A percentile compares a stretch with the other conserved stretches of the same genome.
Conservation (phyloP, 2,329 filamentous ascomycete genomes). For the Pseudogymnoascus sp. region DNA sequence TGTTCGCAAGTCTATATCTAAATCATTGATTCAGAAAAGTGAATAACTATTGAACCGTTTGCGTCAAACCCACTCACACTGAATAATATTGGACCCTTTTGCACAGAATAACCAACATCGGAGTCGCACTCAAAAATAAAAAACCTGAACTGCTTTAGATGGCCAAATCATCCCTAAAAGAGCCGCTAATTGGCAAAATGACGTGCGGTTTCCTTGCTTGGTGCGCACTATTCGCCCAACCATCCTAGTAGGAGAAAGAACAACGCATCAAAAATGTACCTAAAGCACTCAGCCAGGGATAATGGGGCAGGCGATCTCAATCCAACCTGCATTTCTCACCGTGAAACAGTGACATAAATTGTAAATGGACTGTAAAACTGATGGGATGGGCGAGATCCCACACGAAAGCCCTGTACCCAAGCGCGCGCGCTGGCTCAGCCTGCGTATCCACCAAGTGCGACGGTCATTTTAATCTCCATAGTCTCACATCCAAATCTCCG, state of each 20-base stretch:
- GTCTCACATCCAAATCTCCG: slow-evolving; percentile 8
- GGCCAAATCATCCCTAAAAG: neutral
- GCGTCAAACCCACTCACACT: neutral
- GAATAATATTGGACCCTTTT: neutral
- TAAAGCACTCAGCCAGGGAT: neutral
- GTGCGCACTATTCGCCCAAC: neutral
- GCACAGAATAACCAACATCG: neutral
- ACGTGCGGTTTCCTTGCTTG: neutral
- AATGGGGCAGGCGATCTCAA: neutral
- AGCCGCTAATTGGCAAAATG: neutral
- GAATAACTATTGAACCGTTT: neutral
- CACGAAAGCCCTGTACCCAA: neutral
- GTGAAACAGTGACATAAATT: slow-evolving; percentile 7
- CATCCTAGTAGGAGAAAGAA: neutral
- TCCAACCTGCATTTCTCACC: slow-evolving; percentile 6
- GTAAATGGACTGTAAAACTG: neutral
- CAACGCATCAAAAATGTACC: slow-evolving; percentile 6
- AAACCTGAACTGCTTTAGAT: neutral
- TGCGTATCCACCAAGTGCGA: neutral
- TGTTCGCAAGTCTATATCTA: neutral
- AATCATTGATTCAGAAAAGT: neutral
- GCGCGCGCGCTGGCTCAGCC: neutral
- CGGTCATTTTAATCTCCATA: slow-evolving; percentile 7
- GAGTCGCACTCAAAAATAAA: neutral
- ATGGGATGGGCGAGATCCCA: neutral